Evolutionary conservation across 495 filamentous ascomycete species (phyloP).

Genomic region (Daldinia grandis): DNA sequence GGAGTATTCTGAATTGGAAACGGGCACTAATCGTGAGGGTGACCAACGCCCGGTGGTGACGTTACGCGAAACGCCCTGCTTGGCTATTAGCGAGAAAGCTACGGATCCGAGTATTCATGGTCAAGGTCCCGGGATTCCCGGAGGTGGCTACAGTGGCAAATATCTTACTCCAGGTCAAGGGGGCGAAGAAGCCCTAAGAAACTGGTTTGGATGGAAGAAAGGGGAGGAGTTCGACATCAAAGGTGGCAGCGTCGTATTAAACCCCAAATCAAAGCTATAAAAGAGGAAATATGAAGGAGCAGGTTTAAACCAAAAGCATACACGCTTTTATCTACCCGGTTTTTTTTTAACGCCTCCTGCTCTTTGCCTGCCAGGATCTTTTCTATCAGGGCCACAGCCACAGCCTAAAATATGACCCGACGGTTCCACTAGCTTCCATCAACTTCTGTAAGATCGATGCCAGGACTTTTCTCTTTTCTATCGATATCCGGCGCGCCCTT

Average conservation of each 20-base stretch:
- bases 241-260: slow-evolving; percentile 65
- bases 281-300: background rate
- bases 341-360: slow-evolving; percentile 9
- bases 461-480: background rate
- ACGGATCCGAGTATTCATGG: slow-evolving; percentile 48
- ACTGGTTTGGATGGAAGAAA: slow-evolving; percentile 82
- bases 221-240: slow-evolving; percentile 74
- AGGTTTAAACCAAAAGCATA: slow-evolving; percentile 3
- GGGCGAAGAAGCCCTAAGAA: slow-evolving; percentile 71
- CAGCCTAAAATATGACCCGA: background rate
- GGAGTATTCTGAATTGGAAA: slow-evolving; percentile 74
- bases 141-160: slow-evolving; percentile 69
- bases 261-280: slow-evolving; percentile 62
- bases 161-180: slow-evolving; percentile 71
- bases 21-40: slow-evolving; percentile 61
- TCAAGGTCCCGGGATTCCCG: slow-evolving; percentile 59
- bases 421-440: background rate
- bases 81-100: slow-evolving; percentile 57
- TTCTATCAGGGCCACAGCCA: slow-evolving; percentile 1
- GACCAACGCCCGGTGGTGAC: slow-evolving; percentile 81
- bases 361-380: slow-evolving; percentile 2
- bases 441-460: background rate
- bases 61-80: slow-evolving; percentile 69
- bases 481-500: background rate
- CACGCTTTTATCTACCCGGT: slow-evolving; percentile 8